Evolutionary conservation across 1,284 basidiomycete genomes (phyloP), one percentile per base, ranked within the genome.

Genomic region (Fomitopsis palustris): DNA sequence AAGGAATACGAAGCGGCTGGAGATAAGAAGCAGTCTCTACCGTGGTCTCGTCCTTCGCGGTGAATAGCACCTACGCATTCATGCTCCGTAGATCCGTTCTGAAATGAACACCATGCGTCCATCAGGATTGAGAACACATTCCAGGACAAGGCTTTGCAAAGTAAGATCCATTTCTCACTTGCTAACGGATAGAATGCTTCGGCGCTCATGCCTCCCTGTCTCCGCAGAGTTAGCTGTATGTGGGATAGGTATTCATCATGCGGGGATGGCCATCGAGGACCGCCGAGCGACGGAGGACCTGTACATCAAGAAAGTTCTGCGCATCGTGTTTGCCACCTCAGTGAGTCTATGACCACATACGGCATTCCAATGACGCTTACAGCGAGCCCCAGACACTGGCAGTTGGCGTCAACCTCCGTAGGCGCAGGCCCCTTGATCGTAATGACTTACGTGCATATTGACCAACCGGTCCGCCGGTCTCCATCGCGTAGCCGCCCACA

Each of bases 171-270:
- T 16, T 8, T 2, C 12, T 21, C 10, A 17, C 29, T 47, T 10
- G 23, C 23, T 45, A 19, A 10, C 43, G 19, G n/a, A 8, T 23
- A 27, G 23, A 2, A 16, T 9, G 9, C 45, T 25, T 53, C 27
- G 10, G n/a, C 52, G 23, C 17, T 17, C 37, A 38, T 39, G n/a
- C 38, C 37, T 33, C 10, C 51, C 23, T 60, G 90, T 47, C 14
- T 25, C 35, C 21, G n/a, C 49, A 52, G 89, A 81, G 56, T 76
- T 90, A 27, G 85, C 81, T 17, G 68, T 75, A 0, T 72, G 74
- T 55, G 93, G 94, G 1, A 85, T 96, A 53, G 93, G 92, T 8
- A 83, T 92, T 8, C 94, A 96, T 68, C 93, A 96, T 66, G 94
- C 94, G 14, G 94, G 94, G 1, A 74, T 96, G 59, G 81, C 77